These are phyloP conservation scores for Chamaenerion angustifolium DNA, from an alignment of 345 rosid genomes.

Conservation along the genomic window DNA sequence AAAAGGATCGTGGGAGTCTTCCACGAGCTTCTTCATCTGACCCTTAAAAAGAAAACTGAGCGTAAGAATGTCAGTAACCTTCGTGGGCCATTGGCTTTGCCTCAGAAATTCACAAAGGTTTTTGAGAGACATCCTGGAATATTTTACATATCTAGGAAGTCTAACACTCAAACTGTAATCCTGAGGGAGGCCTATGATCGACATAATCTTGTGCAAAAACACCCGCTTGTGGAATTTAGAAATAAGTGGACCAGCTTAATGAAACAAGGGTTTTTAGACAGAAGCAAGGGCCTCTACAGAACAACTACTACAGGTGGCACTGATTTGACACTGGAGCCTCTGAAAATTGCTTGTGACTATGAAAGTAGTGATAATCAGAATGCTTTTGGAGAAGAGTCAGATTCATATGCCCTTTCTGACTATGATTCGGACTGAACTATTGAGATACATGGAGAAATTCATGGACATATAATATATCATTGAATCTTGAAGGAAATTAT, in stretches of 20 bases:
- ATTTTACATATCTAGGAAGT: constrained; percentile 55
- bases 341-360: not conserved
- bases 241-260: constrained; percentile 34
- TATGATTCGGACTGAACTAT: constrained; percentile 17
- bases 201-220: constrained; percentile 31
- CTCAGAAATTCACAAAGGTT: constrained; percentile 76
- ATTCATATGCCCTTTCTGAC: constrained; percentile 15
- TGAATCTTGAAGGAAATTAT: no score
- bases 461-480: no score
- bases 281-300: constrained; percentile 48
- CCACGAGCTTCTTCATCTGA: constrained; percentile 84
- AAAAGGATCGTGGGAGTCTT: constrained; percentile 75
- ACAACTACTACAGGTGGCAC: not conserved
- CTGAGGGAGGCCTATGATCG: constrained; percentile 60
- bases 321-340: constrained; percentile 9
- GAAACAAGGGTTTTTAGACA: constrained; percentile 49
- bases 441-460: not conserved
- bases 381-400: constrained; percentile 21
- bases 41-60: constrained; percentile 50
- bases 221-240: constrained; percentile 42
- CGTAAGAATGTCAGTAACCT: constrained; percentile 72
- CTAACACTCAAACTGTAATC: constrained; percentile 58
- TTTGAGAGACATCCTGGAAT: constrained; percentile 86
- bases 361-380: constrained; percentile 5
- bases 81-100: constrained; percentile 46